A percentile compares a stretch with the other conserved stretches of the same genome.
These are phyloP conservation scores for Puccinia polysora DNA, from an alignment of 1,284 basidiomycete species.

Conservation along the genomic window DNA sequence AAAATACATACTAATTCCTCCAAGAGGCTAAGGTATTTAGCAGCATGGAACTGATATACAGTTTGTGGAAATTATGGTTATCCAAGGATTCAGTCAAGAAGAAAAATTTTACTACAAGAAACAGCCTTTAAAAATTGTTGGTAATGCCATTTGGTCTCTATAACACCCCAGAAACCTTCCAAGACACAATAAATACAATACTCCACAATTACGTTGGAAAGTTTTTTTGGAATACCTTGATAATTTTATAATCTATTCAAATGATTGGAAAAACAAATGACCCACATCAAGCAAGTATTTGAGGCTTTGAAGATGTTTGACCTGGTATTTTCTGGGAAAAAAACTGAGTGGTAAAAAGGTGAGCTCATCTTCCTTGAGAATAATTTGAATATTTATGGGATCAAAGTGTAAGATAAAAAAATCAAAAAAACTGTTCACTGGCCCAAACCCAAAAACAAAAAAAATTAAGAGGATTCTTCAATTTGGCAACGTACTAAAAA, in stretches of 20 bases:
- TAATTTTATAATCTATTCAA: constrained; percentile 5
- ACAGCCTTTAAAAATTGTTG: neutral
- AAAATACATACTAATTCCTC: constrained; percentile 2
- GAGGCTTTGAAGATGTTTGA: neutral
- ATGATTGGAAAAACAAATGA: neutral
- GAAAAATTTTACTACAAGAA: neutral
- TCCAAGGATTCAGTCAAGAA: neutral
- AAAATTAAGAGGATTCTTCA: constrained; percentile 16
- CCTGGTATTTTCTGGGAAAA: neutral
- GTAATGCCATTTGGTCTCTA: neutral
- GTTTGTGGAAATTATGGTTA: constrained; percentile 1
- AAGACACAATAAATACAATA: neutral
- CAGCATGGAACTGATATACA: neutral
- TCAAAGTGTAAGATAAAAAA: neutral
- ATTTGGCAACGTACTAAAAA: constrained; percentile 24
- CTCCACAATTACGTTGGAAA: neutral
- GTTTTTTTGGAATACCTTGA: neutral
- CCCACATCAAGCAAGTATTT: neutral
- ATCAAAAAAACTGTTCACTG: neutral
- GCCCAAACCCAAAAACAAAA: constrained; percentile 19
- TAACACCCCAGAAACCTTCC: neutral
- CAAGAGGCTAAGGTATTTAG: neutral
- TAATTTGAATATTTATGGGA: neutral
- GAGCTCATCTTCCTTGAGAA: neutral
- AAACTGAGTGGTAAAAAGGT: neutral